Base-by-base conservation (phyloP, 2,329 filamentous ascomycete genomes). In the Aspergillus sp. region DNA sequence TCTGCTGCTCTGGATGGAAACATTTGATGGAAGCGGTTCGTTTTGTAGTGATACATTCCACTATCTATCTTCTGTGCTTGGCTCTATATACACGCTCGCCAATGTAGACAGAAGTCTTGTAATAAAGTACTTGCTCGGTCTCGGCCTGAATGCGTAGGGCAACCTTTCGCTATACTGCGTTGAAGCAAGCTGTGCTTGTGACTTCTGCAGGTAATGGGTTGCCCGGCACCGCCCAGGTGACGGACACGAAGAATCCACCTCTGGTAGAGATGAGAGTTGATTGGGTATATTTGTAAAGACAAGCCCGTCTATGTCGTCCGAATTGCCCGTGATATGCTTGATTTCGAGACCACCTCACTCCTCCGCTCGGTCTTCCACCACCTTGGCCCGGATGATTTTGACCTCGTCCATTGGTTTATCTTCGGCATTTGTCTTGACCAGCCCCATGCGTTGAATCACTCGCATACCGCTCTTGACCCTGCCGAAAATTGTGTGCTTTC, bases 401-500 rank as follows among this genome's bases (percentile, higher is more conserved):
- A 97, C 80, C 56, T 94, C 83, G 56, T 94, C 85, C 5, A 82
- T 69, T 0, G 93, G 93, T 55, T 85, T 74, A 66, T 97, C 93
- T 55, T 91, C 88, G 6, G 71, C 70, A 26, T 82, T 88, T 1
- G 90, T 95, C 72, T 86, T 88, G 39, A 95, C 89, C 45, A 93
- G 65, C 0, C 90, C 93, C 81, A 98, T 87, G 53, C 89, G 78
- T 73, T 88, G 84, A 27, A 97, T 83, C n/a, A 91, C 76, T 44
- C 78, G 75, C 78, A 97, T 81, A 0, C 93, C 93, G 43, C 70
- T 79, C 72, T 86, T 90, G 33, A 98, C 90, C 42, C 91, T 75
- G 1, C 93, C 93, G 63, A 98, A 98, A 54, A 98, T 94, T 8
- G 90, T 95, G 66, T 98, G 91, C 68, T 95, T 96, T 19, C 90